Evolutionary conservation across 2,329 filamentous ascomycete genomes (phyloP), one percentile per base, ranked within the genome.

Genomic region (Cladosporium sp.): DNA sequence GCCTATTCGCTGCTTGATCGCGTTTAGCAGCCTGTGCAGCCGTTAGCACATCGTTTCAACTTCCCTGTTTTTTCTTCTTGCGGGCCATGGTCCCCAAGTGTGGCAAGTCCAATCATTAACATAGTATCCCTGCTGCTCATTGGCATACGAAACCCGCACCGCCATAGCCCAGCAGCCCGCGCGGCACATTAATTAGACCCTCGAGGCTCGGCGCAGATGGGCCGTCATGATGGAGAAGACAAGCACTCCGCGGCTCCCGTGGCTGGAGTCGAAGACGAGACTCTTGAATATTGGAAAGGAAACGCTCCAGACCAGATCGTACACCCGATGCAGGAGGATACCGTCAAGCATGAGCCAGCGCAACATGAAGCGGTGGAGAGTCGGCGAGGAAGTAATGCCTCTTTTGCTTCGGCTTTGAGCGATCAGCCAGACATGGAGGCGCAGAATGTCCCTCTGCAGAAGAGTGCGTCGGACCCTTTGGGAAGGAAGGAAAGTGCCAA

Each of bases 391-490:
- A 48, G 45, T 25, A 25, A 39, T 4, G 27, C 35, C 15, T 46
- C 43, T 2, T 38, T 30, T n/a, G 20, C 33, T 12, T 46, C 43
- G 8, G 43, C 43, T 27, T 5, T 19, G 22, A 46, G 33, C 25
- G 35, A 16, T 15, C 25, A 33, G 25, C 15, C 7, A 6, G 36
- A 38, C 20, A n/a, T 29, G 8, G 45, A 19, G n/a, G 35, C 20
- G n/a, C 22, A 47, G 38, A 13, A 30, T 13, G 18, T 36, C 7
- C 45, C 45, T 3, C 25, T 48, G 18, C 18, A 32, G 36, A 48
- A 48, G 27, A 48, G 45, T 27, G 36, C 29, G 11, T 40, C 45
- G 27, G 45, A 48, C 4, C 45, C 45, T 19, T 12, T 48, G 25
- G 45, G 45, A 15, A 16, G 36, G 18, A n/a, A 32, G 33, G 11